Base-by-base conservation (phyloP, 2,329 filamentous ascomycete species). In the Teratosphaeria epicoccoides region DNA sequence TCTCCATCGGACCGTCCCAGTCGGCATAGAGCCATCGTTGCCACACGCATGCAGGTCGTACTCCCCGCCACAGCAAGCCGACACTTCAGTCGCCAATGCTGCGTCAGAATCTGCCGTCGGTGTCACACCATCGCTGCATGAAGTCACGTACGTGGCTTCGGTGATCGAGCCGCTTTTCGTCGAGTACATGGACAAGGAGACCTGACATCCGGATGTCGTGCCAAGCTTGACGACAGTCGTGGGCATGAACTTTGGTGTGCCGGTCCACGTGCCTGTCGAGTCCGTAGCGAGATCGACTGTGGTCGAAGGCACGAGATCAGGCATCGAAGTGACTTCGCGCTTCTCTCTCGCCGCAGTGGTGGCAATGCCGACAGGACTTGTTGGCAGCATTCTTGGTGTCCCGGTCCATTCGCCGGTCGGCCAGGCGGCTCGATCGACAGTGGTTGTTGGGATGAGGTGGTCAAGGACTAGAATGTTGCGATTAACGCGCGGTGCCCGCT, bases 241-340 rank as follows among this genome's bases (percentile, higher is more conserved):
- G 17, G 53, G 53, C 37, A 55, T 52, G 43, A 50, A 37, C 4
- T 52, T n/a, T 3, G 53, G 50, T 6, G 50, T 52, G 17, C 52
- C 40, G 17, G 46, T 55, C 10, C 26, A 52, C 6, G 50, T 43
- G 24, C 46, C 50, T 22, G 53, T 50, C 12, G 25, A 12, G 28
- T 51, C 49, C 4, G 53, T 52, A 17, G 46, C 50, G 29, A 51
- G 37, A 37, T 52, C 40, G 43, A 55, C 50, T 6, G 43, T 25
- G 20, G 29, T 37, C 17, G 49, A 52, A 4, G 50, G 53, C 20
- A 55, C 53, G 23, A 55, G 50, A 25, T 55, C 24, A 6, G 53
- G 53, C 4, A 52, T 22, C 17, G 49, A 50, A 12, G 49, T 50
- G 25, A 46, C 25, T 23, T 23, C 44, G 14, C 33, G 33, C n/a